Base-by-base conservation (phyloP, 2,329 filamentous ascomycete genomes). In the Aureobasidium sp. region DNA sequence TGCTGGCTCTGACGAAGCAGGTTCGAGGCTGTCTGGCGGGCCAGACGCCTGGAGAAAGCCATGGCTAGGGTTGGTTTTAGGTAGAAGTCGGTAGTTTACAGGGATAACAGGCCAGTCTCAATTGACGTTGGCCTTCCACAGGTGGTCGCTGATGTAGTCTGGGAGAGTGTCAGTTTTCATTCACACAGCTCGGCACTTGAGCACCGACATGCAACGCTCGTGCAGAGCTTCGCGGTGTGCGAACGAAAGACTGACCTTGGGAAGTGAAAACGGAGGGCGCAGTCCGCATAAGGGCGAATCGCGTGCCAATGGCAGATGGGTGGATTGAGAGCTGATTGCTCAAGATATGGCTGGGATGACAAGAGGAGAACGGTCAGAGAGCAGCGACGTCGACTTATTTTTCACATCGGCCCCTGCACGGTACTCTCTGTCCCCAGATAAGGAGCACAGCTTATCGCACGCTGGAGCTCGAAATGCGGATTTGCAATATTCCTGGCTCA, bases 101-200 rank as follows among this genome's bases (percentile, higher is more conserved):
- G 37, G 5, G 14, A 25, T 25, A 45, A 31, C 14, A 37, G 42
- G 47, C 45, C 57, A 34, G 27, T 76, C 20, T 82, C 78, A 85
- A 76, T 84, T 85, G 72, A 82, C 80, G 72, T 82, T 84, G 70
- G 84, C 83, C 79, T 86, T 87, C 84, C 84, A 87, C 75, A 87
- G 80, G 78, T 87, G 84, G 79, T 87, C 84, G 80, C 83, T 85
- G 77, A 86, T 85, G 77, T 86, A 86, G 78, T 86, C 83, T 84
- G 41, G 57, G 15, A 62, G 52, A 11, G 25, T 31, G 44, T 66
- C 51, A 65, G 45, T 39, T 36, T 49, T 52, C 3, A n/a, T 20
- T 27, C 29, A 42, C 36, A 9, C 37, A 44, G 31, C 14, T 29
- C 45, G 29, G 53, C 36, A 14, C 20, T 39, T 25, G 34, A 53